Base-by-base conservation (phyloP, 1,139 yeast species). In the Yamadazyma songkhlaensis region DNA sequence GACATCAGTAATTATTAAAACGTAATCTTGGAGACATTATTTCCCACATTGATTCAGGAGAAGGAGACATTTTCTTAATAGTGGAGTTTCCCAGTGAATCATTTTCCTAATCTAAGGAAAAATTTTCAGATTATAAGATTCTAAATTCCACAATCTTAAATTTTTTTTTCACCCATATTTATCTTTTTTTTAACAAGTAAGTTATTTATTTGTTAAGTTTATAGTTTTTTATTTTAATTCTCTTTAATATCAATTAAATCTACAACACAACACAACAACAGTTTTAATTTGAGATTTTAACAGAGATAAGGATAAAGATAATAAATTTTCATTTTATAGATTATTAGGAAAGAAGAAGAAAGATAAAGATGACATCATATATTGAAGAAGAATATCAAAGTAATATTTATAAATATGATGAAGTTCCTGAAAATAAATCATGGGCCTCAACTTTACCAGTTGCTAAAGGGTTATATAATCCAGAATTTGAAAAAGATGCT, bases 401-500 rank as follows among this genome's bases (percentile, higher is more conserved):
- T 26, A 59, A 62, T 41, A 61, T 77, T 39, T 85, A 81, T 69
- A 54, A 74, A 31, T 85, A 84, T 62, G 87, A 84, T 53, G 92
- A 85, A 59, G 74, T 79, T 27, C 83, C 88, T 29, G 83, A 79
- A 50, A 85, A 89, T 70, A 79, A 70, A 52, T 84, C 96, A 9
- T 92, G 97, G 97, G 97, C 97, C 15, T 79, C 86, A 32, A 75
- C 92, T 8, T 73, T 92, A 46, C 98, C 98, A 32, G 75, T 79
- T 32, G 81, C 84, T 50, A 83, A 89, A 62, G 98, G 96, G 32
- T 79, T 92, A 39, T 92, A 92, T 63, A 88, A 92, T 61, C 98
- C 97, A 4, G 95, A 86, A 44, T 78, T 74, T 50, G 98, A 92
- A 62, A 88, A 89, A 57, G 98, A 92, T 57, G 96, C 97, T 35